Base-by-base conservation (phyloP, 352 stramenopile species). In the Thraustochytrium sp. region DNA sequence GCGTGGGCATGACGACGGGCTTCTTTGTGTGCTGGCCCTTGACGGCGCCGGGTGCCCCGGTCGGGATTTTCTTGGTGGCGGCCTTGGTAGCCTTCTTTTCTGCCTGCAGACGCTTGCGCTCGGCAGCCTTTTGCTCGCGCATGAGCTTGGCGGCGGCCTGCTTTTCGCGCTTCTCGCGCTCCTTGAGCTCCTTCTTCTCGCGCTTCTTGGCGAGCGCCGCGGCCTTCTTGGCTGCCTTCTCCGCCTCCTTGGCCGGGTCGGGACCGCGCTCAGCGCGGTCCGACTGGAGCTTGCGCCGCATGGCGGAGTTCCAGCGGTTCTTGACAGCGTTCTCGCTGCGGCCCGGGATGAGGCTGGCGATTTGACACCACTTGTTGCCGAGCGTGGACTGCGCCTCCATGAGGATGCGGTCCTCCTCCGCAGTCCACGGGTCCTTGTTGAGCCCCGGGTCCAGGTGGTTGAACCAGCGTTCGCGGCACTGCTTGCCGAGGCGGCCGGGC, bases 391-490 rank as follows among this genome's bases (percentile, higher is more conserved):
- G 89, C 76, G 98, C 94, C 42, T 89, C 91, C 3, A 90, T 88
- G 0, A 98, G 88, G 62, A 98, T 97, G 18, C 91, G 89, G 86
- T 98, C 95, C 87, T 98, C 95, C 37, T 96, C 90, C 84, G 93
- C 91, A 11, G 93, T 96, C 90, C 96, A 98, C 38, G 93, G 94
- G 34, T 92, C 92, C 87, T 98, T 98, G 85, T 95, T 97, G 82
- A 98, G 94, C 55, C 87, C 92, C 13, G 94, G 94, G 87, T 97
- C 93, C 2, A 97, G 85, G 85, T 98, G 94, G 86, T 98, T 97
- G 44, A 97, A 93, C 91, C 93, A 98, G 18, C 94, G 92, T 80
- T 98, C 94, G 16, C 94, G 92, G 85, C 94, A 98, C 86, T 98
- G 93, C 87, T 98, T 98, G 11, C 93, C 93, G 59, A 94, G 95